These are phyloP conservation scores for Aurifilum marmelostoma DNA, from an alignment of 2,329 filamentous ascomycete genomes.

Conservation along the genomic window DNA sequence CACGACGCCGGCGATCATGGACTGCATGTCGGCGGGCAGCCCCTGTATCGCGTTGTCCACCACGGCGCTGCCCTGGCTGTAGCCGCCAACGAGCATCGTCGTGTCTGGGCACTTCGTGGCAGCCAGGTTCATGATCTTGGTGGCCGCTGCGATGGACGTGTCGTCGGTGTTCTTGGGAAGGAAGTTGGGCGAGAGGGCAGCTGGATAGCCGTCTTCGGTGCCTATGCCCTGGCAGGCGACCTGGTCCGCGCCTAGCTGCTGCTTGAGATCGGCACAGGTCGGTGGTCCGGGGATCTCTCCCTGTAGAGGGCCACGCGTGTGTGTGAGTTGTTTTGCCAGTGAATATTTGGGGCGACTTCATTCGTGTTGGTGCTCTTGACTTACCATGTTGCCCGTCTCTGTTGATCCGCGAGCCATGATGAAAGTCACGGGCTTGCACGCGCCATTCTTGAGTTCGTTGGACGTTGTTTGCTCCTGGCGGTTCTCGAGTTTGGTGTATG, in stretches of 20 bases:
- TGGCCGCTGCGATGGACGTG: constrained; percentile 37
- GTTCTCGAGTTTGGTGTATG: constrained; percentile 19
- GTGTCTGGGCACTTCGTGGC: constrained; percentile 38
- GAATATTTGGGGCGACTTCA: background rate
- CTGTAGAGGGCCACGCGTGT: constrained; percentile 30
- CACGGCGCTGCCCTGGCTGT: constrained; percentile 39
- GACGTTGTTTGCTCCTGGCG: constrained; percentile 18
- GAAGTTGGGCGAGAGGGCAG: constrained; percentile 36
- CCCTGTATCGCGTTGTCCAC: constrained; percentile 38
- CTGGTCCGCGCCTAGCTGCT: constrained; percentile 32
- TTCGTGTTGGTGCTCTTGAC: background rate
- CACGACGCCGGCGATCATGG: constrained; percentile 36
- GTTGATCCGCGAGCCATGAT: constrained; percentile 43
- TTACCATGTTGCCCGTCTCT: constrained; percentile 40
- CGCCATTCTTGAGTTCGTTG: constrained; percentile 29
- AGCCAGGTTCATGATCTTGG: constrained; percentile 36
- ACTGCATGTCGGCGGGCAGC: constrained; percentile 29
- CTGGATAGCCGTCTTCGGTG: constrained; percentile 36
- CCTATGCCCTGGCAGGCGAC: constrained; percentile 43
- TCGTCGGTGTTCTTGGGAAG: constrained; percentile 36
- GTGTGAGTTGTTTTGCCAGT: background rate
- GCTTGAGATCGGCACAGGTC: constrained; percentile 36
- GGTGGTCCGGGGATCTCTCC: constrained; percentile 37
- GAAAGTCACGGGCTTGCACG: constrained; percentile 38
- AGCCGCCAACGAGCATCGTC: constrained; percentile 39